phyloP scores from a whole-genome alignment of 306 rosid genomes.

The Lagenaria siceraria region DNA sequence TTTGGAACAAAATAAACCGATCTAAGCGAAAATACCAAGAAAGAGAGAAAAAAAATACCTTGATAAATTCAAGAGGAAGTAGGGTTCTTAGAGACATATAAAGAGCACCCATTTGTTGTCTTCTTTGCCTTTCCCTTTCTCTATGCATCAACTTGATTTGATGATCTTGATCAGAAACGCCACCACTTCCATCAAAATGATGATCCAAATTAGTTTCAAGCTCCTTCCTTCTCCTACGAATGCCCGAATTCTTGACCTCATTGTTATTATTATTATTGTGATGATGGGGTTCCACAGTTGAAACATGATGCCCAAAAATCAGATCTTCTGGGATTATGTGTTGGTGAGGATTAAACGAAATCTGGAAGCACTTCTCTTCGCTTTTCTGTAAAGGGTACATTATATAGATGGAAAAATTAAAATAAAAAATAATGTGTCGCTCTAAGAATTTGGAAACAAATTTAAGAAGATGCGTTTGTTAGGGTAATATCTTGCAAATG shows the following conservation, averaged over 20 bases:
- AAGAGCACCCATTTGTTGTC: conserved; percentile 27
- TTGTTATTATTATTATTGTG: background rate
- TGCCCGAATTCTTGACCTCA: background rate
- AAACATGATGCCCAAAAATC: conserved; percentile 9
- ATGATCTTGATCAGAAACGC: background rate
- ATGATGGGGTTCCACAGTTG: background rate
- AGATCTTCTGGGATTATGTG: conserved; percentile 11
- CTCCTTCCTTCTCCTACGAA: background rate
- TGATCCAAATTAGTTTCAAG: background rate
- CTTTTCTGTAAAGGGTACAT: conserved; percentile 16
- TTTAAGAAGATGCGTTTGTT: background rate
- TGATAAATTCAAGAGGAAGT: conserved; percentile 25
- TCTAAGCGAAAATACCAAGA: background rate
- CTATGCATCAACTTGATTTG: conserved; percentile 27
- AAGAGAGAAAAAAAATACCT: background rate
- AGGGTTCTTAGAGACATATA: conserved; percentile 25
- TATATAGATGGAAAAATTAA: background rate
- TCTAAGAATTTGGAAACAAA: background rate
- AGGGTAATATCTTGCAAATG: background rate
- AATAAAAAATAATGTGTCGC: background rate
- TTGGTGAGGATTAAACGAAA: conserved; percentile 11
- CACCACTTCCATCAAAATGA: background rate
- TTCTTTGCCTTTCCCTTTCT: conserved; percentile 33
- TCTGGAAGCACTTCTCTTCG: conserved; percentile 17
- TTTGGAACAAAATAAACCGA: background rate